phyloP scores from a whole-genome alignment of 345 rosid genomes.

The Ceriops decandra region DNA sequence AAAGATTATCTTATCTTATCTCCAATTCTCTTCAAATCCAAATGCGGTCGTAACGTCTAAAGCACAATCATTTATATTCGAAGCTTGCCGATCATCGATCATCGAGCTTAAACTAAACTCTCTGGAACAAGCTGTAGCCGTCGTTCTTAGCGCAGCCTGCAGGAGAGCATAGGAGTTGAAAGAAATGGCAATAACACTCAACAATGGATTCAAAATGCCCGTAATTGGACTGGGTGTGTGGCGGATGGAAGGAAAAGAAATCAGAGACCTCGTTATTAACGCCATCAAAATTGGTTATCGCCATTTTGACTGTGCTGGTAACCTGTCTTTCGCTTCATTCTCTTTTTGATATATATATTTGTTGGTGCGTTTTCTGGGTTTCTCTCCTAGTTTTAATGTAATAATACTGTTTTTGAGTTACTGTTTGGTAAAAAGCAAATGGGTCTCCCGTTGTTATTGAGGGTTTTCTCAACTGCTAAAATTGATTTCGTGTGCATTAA shows the following conservation, averaged over 20 bases:
- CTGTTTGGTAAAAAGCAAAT: neutral
- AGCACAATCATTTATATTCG: too few species aligned
- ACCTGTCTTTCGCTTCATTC: neutral
- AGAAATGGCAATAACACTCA: slow-evolving; percentile 60
- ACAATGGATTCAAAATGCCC: slow-evolving; percentile 78
- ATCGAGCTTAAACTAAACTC: too few species aligned
- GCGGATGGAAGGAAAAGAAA: slow-evolving; percentile 65
- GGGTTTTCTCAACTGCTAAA: neutral
- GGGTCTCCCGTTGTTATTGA: neutral
- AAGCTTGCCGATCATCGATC: too few species aligned
- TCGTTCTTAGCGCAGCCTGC: too few species aligned
- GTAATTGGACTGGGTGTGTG: slow-evolving; percentile 78
- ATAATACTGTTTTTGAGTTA: neutral
- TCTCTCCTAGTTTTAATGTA: too few species aligned
- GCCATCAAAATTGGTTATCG: slow-evolving; percentile 85
- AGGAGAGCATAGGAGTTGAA: neutral
- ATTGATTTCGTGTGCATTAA: neutral
- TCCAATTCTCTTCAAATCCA: too few species aligned
- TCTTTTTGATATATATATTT: neutral
- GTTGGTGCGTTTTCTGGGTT: neutral
- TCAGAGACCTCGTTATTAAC: slow-evolving; percentile 60
- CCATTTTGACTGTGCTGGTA: slow-evolving; percentile 94
- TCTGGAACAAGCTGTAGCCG: too few species aligned
- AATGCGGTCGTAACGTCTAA: too few species aligned
- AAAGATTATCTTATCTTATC: too few species aligned